Conservation (phyloP, 371 early-diverging fungal genomes). For the Dichotomocladium elegans region DNA sequence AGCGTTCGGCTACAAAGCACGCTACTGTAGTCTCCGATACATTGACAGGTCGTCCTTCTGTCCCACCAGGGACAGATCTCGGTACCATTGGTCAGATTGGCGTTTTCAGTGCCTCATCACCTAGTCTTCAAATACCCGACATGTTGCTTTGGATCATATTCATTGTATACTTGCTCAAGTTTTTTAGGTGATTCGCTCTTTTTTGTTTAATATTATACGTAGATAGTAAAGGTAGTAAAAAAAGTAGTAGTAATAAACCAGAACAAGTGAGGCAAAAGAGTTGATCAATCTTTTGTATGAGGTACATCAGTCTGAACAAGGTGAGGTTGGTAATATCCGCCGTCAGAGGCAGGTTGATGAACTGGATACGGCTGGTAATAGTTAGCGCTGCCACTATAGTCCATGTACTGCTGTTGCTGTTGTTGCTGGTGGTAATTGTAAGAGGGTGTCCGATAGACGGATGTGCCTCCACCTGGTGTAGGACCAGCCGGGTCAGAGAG, state of each 20-base stretch:
- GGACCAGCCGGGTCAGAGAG: neutral
- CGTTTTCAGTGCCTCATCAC: conserved; percentile 6
- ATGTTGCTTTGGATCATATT: conserved; percentile 1
- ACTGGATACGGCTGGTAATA: conserved; percentile 6
- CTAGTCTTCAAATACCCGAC: neutral
- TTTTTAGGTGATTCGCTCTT: no score
- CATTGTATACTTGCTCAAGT: neutral
- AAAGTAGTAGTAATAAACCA: neutral
- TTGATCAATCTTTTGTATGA: conserved; percentile 9
- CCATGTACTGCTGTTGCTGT: neutral
- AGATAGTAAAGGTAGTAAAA: no score
- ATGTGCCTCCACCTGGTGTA: neutral
- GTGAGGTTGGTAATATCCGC: conserved; percentile 8
- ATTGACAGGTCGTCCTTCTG: neutral
- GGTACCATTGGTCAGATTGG: conserved; percentile 13
- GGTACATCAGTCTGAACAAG: conserved; percentile 12
- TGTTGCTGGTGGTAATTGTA: neutral
- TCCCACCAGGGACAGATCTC: conserved; percentile 11
- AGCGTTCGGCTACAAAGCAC: no score
- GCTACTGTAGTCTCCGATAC: no score
- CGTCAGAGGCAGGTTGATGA: neutral
- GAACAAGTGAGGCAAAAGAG: neutral
- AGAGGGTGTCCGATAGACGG: conserved; percentile 7
- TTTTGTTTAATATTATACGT: no score
- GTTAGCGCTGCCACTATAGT: neutral